Evolutionary conservation across 2,329 filamentous ascomycete genomes (phyloP).

Genomic region (Aspergillus latus): DNA sequence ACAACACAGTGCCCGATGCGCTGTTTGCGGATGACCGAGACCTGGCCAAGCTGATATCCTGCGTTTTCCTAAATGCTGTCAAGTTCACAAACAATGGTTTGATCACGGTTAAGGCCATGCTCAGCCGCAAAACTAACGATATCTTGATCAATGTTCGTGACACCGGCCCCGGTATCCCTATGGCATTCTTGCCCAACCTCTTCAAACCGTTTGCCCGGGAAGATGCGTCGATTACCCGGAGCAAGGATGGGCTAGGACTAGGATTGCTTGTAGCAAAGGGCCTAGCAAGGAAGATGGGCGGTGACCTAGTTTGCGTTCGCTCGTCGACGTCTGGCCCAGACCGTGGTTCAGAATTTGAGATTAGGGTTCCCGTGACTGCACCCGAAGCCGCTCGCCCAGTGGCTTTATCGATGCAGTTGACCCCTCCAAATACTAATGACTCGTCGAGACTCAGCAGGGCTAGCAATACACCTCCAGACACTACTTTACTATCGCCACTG

Average conservation of each 20-base stretch:
- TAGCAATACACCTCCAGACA: conserved; percentile 25
- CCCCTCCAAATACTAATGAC: conserved; percentile 26
- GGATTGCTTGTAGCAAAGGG: conserved; percentile 72
- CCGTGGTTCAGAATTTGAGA: conserved; percentile 67
- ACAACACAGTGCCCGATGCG: conserved; percentile 46
- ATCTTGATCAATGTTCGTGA: conserved; percentile 64
- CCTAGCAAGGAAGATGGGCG: conserved; percentile 66
- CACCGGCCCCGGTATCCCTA: conserved; percentile 67
- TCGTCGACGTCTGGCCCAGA: conserved; percentile 62
- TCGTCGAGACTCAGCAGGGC: conserved; percentile 24
- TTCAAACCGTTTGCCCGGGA: conserved; percentile 71
- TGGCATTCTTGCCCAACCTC: conserved; percentile 63
- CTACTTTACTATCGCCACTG: conserved; percentile 23
- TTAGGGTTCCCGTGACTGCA: conserved; percentile 62
- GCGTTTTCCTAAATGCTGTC: conserved; percentile 65
- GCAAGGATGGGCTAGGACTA: conserved; percentile 67
- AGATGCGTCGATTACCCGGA: conserved; percentile 66
- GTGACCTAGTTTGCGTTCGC: conserved; percentile 63
- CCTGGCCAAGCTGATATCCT: conserved; percentile 63
- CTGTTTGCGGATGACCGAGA: conserved; percentile 61
- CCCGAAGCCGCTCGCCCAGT: conserved; percentile 48
- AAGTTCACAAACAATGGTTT: conserved; percentile 68
- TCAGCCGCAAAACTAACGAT: conserved; percentile 53
- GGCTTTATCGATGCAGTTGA: conserved; percentile 49
- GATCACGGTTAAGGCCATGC: conserved; percentile 57